These are phyloP conservation scores for Pascua sp. DNA, from an alignment of 1,284 basidiomycete species.

Conservation along the genomic window DNA sequence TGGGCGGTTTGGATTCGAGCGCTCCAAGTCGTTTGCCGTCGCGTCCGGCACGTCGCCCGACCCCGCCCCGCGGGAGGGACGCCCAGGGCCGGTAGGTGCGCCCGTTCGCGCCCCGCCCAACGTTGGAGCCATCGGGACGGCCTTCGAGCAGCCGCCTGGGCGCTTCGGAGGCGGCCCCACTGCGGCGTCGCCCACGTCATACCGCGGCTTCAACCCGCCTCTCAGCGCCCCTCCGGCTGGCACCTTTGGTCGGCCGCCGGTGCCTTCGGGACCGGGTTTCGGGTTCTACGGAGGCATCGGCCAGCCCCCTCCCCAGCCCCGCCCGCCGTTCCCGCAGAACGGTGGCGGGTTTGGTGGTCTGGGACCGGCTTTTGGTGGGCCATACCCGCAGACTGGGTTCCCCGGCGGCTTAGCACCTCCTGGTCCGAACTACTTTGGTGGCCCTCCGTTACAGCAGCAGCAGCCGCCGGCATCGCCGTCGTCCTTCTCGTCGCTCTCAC, in stretches of 20 bases:
- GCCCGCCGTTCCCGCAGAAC: constrained; percentile 19
- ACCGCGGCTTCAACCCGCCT: too few species aligned
- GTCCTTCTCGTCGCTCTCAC: constrained; percentile 42
- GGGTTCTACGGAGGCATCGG: constrained; percentile 22
- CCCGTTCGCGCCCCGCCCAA: constrained; percentile 7
- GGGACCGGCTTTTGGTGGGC: too few species aligned
- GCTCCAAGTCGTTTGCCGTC: background rate
- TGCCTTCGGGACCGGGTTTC: constrained; percentile 4
- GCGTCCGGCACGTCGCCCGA: constrained; percentile 7
- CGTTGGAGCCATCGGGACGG: constrained; percentile 4
- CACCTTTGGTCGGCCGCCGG: constrained; percentile 20
- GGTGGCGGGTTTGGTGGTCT: constrained; percentile 13
- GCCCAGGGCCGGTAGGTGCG: constrained; percentile 20
- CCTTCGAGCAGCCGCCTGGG: background rate
- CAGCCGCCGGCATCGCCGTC: constrained; percentile 32
- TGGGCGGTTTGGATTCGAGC: constrained; percentile 6
- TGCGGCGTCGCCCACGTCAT: too few species aligned
- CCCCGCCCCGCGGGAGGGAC: background rate
- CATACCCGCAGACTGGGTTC: background rate
- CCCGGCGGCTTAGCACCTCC: background rate
- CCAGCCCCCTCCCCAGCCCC: constrained; percentile 9
- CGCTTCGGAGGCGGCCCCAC: constrained; percentile 4
- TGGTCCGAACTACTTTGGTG: constrained; percentile 4
- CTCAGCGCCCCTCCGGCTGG: constrained; percentile 8
- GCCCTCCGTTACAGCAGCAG: constrained; percentile 5